Base-by-base conservation (phyloP, 305 asterid species). In the Fraxinus nigra region DNA sequence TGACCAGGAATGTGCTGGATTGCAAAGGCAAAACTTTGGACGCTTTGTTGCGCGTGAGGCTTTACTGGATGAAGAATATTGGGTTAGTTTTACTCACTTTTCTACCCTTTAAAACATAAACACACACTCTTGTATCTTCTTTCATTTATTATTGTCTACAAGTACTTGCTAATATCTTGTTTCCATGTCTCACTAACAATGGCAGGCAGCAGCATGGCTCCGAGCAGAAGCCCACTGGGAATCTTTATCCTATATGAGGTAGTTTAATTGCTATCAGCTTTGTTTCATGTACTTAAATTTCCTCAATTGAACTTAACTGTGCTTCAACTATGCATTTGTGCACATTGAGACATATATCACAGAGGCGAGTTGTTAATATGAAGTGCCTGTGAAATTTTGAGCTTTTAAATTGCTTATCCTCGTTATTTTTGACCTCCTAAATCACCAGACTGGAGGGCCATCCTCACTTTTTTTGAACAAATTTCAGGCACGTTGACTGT, bases 171-270 rank as follows among this genome's bases (percentile, higher is more conserved):
- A 87, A 86, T 87, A 76, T 88, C 84, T 84, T 87, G 86, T 88
- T 87, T 87, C 90, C 86, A 78, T 89, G 88, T 89, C 89, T 89
- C 86, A 85, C 84, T 89, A 75, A 80, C 82, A 82, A 82, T 91
- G 91, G 84, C 95, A 95, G 98, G 90, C 98, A 80, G 98, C 98
- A 63, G 94, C 98, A 70, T 95, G 98, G 98, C 91, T 95, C 83
- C 92, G 98, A 79, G 97, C 98, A 83, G 98, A 95, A 88, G 97
- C 98, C 77, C 95, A 95, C 77, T 93, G 97, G 97, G 98, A 95
- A 82, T 86, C 97, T 78, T 86, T 90, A 28, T 88, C 93, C 72
- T 90, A 89, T 87, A 91, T 86, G 90, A 90, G 98, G 98, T 95
- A 79, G 81, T 81, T 84, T 69, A 78, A 85, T 61, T 78, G 65